Percentiles rank a stretch among this genome's conserved stretches.
Evolutionary conservation across 306 rosid species (phyloP).

Genomic region (Cyclanthera cordifolia): DNA sequence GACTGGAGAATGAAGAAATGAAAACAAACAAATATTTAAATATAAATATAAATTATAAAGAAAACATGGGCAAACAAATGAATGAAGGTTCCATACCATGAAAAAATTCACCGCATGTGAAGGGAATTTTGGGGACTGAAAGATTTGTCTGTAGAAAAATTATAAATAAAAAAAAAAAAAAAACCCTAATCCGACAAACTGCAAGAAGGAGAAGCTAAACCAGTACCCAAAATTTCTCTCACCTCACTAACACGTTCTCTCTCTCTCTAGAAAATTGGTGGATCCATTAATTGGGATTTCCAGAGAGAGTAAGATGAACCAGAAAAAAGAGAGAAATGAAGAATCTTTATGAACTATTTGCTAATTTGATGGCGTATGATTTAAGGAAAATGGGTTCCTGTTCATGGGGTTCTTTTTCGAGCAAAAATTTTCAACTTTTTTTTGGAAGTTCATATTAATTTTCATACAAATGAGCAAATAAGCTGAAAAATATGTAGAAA

Average conservation of each 20-base stretch:
- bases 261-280: slow-evolving; percentile 13
- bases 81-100: slow-evolving; percentile 41
- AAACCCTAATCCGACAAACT: slow-evolving; percentile 47
- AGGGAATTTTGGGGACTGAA: slow-evolving; percentile 29
- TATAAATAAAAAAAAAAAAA: slow-evolving; percentile 22
- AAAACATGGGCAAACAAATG: slow-evolving; percentile 18
- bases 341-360: slow-evolving; percentile 17
- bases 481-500: too few relatives aligned
- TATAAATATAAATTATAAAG: not conserved
- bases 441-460: too few relatives aligned
- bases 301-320: slow-evolving; percentile 17
- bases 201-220: slow-evolving; percentile 1
- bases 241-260: slow-evolving; percentile 3
- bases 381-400: slow-evolving; percentile 9
- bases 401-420: slow-evolving; percentile 12
- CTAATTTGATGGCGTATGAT: slow-evolving; percentile 21
- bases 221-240: slow-evolving; percentile 3
- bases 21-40: not conserved
- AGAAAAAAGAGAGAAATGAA: slow-evolving; percentile 20
- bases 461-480: too few relatives aligned
- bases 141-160: slow-evolving; percentile 11
- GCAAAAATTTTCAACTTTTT: too few relatives aligned
- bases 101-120: slow-evolving; percentile 25
- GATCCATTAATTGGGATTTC: slow-evolving; percentile 4
- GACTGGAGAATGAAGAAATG: not conserved